A percentile compares a stretch with the other conserved stretches of the same genome.
Conservation (phyloP, 2,329 filamentous ascomycete genomes). For the Celoporthe dispersa region DNA sequence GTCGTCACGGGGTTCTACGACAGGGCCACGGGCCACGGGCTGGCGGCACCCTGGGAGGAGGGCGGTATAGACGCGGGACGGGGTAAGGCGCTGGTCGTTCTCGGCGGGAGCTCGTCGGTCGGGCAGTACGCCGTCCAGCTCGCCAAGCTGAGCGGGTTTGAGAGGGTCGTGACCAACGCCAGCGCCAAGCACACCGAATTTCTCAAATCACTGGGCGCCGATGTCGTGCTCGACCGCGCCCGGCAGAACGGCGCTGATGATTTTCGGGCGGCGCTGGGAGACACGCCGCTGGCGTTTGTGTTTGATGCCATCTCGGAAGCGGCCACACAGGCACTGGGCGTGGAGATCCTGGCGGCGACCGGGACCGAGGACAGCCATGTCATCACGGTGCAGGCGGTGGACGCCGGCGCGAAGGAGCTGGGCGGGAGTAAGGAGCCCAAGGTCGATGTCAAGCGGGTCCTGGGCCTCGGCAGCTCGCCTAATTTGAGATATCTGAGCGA, state of each 20-base stretch:
- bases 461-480: slow-evolving; percentile 35
- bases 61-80: slow-evolving; percentile 42
- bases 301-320: slow-evolving; percentile 39
- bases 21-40: slow-evolving; percentile 30
- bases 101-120: slow-evolving; percentile 40
- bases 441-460: slow-evolving; percentile 19
- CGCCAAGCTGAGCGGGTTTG: slow-evolving; percentile 46
- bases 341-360: slow-evolving; percentile 35
- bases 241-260: slow-evolving; percentile 34
- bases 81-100: slow-evolving; percentile 47
- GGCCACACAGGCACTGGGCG: slow-evolving; percentile 38
- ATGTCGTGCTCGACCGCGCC: slow-evolving; percentile 32
- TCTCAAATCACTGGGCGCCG: slow-evolving; percentile 33
- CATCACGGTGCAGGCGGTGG: slow-evolving; percentile 26
- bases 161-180: slow-evolving; percentile 47
- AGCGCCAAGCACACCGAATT: slow-evolving; percentile 42
- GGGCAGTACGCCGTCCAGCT: slow-evolving; percentile 51
- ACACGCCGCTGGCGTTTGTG: slow-evolving; percentile 37
- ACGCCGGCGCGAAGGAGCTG: slow-evolving; percentile 30
- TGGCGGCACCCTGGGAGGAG: slow-evolving; percentile 39
- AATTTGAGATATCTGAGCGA: slow-evolving; percentile 38
- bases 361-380: slow-evolving; percentile 32
- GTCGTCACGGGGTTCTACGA: slow-evolving; percentile 34
- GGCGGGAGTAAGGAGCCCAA: slow-evolving; percentile 25
- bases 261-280: slow-evolving; percentile 35